Conservation (phyloP, 2,329 filamentous ascomycete genomes). For the Fusarium transvaalense region DNA sequence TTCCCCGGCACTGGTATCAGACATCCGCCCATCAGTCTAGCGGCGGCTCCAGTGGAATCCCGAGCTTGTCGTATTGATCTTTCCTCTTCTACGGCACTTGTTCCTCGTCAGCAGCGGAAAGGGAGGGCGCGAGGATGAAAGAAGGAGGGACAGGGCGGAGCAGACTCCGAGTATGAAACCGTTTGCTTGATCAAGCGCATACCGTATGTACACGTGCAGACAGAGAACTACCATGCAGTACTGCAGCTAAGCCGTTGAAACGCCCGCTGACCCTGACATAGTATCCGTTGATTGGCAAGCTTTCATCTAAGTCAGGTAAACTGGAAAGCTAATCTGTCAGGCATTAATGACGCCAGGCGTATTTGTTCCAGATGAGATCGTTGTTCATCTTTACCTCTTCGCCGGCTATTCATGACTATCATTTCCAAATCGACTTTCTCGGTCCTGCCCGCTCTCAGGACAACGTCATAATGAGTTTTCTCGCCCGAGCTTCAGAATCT, state of each 20-base stretch:
- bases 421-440: conserved; percentile 8
- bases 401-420: conserved; percentile 6
- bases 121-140: neutral
- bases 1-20: conserved; percentile 35
- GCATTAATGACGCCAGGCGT: conserved; percentile 27
- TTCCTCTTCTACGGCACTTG: conserved; percentile 2
- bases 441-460: neutral
- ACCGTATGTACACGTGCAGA: neutral
- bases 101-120: neutral
- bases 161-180: neutral
- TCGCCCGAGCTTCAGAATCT: conserved; percentile 6
- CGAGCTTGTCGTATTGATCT: conserved; percentile 7
- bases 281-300: conserved; percentile 19
- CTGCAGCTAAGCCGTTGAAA: conserved; percentile 21
- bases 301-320: conserved; percentile 8
- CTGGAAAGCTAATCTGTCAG: conserved; percentile 27
- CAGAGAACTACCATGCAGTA: conserved; percentile 3
- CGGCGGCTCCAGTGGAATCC: conserved; percentile 24
- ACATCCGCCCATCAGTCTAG: conserved; percentile 33
- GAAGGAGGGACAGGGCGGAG: conserved; percentile 5
- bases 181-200: neutral
- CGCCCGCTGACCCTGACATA: conserved; percentile 24
- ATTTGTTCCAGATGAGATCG: conserved; percentile 24
- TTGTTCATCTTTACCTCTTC: conserved; percentile 8
- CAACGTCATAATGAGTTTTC: conserved; percentile 15